A percentile compares a stretch with the other conserved stretches of the same genome.
Conservation (phyloP, 2,329 filamentous ascomycete genomes). For the Domatiomyces globalis region DNA sequence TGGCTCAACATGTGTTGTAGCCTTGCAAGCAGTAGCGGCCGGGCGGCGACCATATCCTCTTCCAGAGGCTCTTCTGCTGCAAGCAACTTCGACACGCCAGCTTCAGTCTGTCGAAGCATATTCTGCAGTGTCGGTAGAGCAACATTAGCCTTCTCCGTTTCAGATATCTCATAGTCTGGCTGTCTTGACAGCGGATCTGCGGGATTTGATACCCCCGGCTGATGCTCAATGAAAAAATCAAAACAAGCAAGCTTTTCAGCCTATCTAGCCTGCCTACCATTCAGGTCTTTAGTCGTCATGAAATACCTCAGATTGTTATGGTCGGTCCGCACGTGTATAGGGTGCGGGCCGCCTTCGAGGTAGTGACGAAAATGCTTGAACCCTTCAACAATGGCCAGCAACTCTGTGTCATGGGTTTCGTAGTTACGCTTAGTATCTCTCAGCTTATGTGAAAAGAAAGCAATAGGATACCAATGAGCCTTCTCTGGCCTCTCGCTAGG, state of each 20-base stretch:
- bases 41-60: too few species aligned
- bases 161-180: slow-evolving; percentile 2
- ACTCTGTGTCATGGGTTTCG: slow-evolving; percentile 4
- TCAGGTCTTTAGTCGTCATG: slow-evolving; percentile 18
- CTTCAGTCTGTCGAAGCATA: background rate
- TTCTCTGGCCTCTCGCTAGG: slow-evolving; percentile 2
- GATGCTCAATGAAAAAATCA: slow-evolving; percentile 19
- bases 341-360: slow-evolving; percentile 8
- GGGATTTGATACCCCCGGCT: slow-evolving; percentile 6
- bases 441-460: slow-evolving; percentile 4
- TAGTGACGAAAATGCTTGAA: slow-evolving; percentile 20
- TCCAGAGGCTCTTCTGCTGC: background rate
- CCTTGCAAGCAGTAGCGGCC: too few species aligned
- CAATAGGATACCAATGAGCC: slow-evolving; percentile 1
- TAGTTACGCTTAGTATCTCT: slow-evolving; percentile 3
- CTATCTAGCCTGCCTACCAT: slow-evolving; percentile 18
- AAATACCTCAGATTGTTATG: slow-evolving; percentile 22
- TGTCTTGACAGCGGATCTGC: slow-evolving; percentile 12
- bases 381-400: slow-evolving; percentile 11
- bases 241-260: slow-evolving; percentile 15
- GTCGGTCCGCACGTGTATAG: slow-evolving; percentile 7
- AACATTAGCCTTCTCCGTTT: background rate
- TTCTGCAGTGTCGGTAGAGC: background rate
- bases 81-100: too few species aligned
- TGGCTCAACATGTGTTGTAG: too few species aligned